Evolutionary conservation across 106 monocot genomes (phyloP), one percentile per base, ranked within the genome.

Genomic region (Acorus gramineus): DNA sequence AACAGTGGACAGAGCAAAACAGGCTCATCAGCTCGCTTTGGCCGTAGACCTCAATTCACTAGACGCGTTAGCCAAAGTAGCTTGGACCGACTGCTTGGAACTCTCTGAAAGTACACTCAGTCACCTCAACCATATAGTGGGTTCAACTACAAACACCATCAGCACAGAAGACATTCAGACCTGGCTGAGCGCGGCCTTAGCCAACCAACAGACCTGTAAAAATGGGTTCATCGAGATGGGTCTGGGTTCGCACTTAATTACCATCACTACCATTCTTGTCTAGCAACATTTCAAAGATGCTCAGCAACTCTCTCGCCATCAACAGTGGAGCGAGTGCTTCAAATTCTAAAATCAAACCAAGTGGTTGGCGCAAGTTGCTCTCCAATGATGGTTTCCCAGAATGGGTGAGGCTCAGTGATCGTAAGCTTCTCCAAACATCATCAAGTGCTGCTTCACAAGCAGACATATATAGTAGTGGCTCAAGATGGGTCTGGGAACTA

Each of bases 171-270:
- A 74, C 50, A 50, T n/a, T 10, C 61, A 67, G 46, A 70, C 69
- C 7, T 76, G 76, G 76, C 58, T 70, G 8, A 76, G 76, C 47
- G 76, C 76, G 4, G 56, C 70, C 42, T 59, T 70, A 2, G 57
- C 75, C 45, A 62, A 63, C 59, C 69, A 76, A 11, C 62, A 70
- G 52, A 70, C 76, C 0, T 76, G 76, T 47, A 49, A n/a, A 8
- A 49, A 66, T 53, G 71, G 71, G 0, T 71, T 77, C 65, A 47
- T 7, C 0, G 71, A 77, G 45, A 53, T 71, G 47, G 60, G 54
- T 46, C 9, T 70, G 28, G 2, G 49, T 2, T 44, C 56, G 4
- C 44, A 49, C 14, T 9, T n/a, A n/a, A n/a, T n/a, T 57, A 43
- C 8, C 59, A 4, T 3, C 54, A 4, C 10, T n/a, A 2, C 57